Base-by-base conservation (phyloP, 371 early-diverging fungal species). In the Mucor piriformis region DNA sequence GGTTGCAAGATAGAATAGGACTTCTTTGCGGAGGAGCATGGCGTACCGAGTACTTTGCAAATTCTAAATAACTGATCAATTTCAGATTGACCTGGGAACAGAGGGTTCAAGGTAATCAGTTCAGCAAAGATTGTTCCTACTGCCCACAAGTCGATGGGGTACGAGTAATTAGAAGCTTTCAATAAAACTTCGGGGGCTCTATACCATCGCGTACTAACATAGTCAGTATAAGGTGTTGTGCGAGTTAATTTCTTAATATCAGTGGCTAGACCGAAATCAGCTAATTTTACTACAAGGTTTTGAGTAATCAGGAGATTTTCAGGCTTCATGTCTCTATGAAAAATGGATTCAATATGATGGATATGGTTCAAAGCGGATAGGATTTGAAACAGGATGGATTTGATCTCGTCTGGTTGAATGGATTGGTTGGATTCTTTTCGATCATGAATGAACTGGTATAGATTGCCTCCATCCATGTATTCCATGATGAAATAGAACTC, bases 121-220 rank as follows among this genome's bases (percentile, higher is more conserved):
- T 99, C 99, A 10, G 94, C 93, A 12, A 93, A 75, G 21, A 99
- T 97, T 3, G 92, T 82, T 1, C 99, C 99, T 0, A 96, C 82
- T 1, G 98, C 98, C 99, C 99, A 99, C 18, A 99, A 80, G 73
- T 99, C 99, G 27, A 99, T 93, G 6, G 98, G 95, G 29, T 87
- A 92, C 11, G 92, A 87, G 63, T 99, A 99, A 29, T 74, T 73
- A 1, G 90, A 84, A 8, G 88, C 87, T 23, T 92, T 87, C 32
- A 97, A 77, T 15, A 99, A 69, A 3, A 99, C 89, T 77, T 99
- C 99, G 24, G 99, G 99, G 6, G 99, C 95, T 27, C 99, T 89
- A 74, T 99, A 91, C 98, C 98, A 97, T 62, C 98, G 81, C 7
- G 98, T 97, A 77, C 92, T 91, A 50, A 96, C 95, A 78, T 97